Evolutionary conservation across 768 basidiomycete genomes (phyloP).

Genomic region (Infundibulicybe gibba): DNA sequence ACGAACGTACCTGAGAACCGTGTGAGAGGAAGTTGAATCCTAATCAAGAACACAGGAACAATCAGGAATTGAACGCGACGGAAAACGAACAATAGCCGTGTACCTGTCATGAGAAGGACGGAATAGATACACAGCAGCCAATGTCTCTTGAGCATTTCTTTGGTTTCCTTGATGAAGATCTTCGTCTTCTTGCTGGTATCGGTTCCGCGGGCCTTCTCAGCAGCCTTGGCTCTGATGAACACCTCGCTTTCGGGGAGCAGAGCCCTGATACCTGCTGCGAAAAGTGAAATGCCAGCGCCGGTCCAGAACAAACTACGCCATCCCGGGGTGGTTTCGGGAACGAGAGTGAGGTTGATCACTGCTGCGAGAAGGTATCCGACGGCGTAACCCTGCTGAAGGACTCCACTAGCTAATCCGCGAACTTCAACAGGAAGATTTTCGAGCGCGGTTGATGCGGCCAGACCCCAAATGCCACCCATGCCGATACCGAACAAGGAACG

Average conservation of each 20-base stretch:
- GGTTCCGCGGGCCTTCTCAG: conserved; percentile 54
- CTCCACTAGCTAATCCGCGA: conserved; percentile 81
- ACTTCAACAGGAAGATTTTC: conserved; percentile 87
- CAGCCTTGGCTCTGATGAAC: conserved; percentile 64
- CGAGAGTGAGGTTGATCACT: conserved; percentile 73
- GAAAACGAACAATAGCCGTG: conserved; percentile 2
- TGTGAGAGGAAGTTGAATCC: conserved; percentile 80
- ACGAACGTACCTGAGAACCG: conserved; percentile 62
- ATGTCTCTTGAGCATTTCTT: conserved; percentile 74
- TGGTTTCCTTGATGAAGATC: conserved; percentile 70
- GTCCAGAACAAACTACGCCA: conserved; percentile 88
- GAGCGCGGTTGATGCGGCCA: conserved; percentile 76
- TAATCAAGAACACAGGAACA: conserved; percentile 12
- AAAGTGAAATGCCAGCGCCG: conserved; percentile 62
- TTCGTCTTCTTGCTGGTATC: conserved; percentile 55
- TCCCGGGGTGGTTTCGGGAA: conserved; percentile 32
- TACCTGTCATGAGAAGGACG: conserved; percentile 75
- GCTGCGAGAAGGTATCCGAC: conserved; percentile 82
- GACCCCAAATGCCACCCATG: conserved; percentile 90
- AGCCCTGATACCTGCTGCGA: conserved; percentile 64
- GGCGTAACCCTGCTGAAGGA: conserved; percentile 89
- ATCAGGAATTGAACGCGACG: not conserved
- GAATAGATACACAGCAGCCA: conserved; percentile 86
- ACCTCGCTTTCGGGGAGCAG: conserved; percentile 73
- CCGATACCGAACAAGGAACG: conserved; percentile 83